Percentiles rank a stretch among this genome's conserved stretches.
These are phyloP conservation scores for Vitellaria paradoxa DNA, from an alignment of 179 eudicot genomes.

Conservation along the genomic window DNA sequence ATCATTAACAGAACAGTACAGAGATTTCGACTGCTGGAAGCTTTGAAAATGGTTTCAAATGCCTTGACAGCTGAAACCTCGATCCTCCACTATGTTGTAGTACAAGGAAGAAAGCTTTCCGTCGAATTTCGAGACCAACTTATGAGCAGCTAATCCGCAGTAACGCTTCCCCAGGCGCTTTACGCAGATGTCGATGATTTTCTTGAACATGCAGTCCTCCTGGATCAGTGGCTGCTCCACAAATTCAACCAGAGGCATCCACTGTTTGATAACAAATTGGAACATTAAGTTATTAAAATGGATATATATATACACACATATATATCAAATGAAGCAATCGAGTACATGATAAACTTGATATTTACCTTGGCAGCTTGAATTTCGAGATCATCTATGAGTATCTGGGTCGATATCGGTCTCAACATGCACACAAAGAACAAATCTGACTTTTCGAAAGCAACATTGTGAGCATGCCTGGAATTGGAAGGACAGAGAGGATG, in stretches of 20 bases:
- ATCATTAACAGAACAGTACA: not conserved
- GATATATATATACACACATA: not conserved
- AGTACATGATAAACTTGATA: not conserved
- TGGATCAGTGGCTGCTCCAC: slow-evolving; percentile 65
- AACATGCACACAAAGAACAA: slow-evolving; percentile 86
- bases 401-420: slow-evolving; percentile 60
- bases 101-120: slow-evolving; percentile 67
- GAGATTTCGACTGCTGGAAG: not conserved
- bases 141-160: slow-evolving; percentile 68
- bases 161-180: slow-evolving; percentile 68
- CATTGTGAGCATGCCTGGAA: slow-evolving; percentile 82
- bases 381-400: slow-evolving; percentile 68
- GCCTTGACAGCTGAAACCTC: slow-evolving; percentile 43
- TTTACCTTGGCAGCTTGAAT: slow-evolving; percentile 79
- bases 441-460: slow-evolving; percentile 87
- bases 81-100: slow-evolving; percentile 51
- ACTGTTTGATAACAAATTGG: slow-evolving; percentile 34
- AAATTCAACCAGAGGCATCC: slow-evolving; percentile 87
- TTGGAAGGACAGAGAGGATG: not conserved
- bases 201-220: slow-evolving; percentile 74
- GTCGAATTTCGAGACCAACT: slow-evolving; percentile 66
- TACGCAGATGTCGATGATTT: slow-evolving; percentile 59
- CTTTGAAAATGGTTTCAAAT: not conserved
- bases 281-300: not conserved
- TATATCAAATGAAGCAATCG: not conserved